Base-by-base conservation (phyloP, 495 filamentous ascomycete genomes). In the Lasiosphaeris hirsuta region DNA sequence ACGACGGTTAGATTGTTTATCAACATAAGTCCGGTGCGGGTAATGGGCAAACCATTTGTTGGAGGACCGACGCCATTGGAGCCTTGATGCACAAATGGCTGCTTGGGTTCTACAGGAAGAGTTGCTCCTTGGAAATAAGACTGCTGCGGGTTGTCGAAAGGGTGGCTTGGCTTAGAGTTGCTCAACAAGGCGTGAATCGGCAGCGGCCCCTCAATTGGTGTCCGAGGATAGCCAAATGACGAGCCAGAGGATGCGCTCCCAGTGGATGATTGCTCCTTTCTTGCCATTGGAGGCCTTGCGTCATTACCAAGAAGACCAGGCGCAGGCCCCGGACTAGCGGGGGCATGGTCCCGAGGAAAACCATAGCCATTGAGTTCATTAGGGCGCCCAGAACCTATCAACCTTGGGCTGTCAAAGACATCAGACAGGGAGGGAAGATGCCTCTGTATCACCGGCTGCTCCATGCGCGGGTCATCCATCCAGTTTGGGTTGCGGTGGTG, bases 121-220 rank as follows among this genome's bases (percentile, higher is more conserved):
- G 49, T 35, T 10, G 35, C 54, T 17, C 40, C 48, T 19, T 23
- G 35, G 39, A 56, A 57, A 50, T 35, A 40, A 10, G 41, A 57
- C n/a, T 56, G 56, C 30, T 45, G 58, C 40, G 53, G 65, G 19
- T 36, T 33, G 8, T 70, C 67, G 18, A 58, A 67, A 0, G 54
- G 11, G 17, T 63, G 61, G 23, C 66, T 63, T 37, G 72, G 62
- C 36, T 72, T 78, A 11, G 73, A 67, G 10, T 66, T 65, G 11
- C 23, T 30, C 23, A 80, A 54, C 11, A 80, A 63, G 13, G 76
- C 72, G 52, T 80, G 75, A 41, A 80, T 78, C 11, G 77, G 75
- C 23, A 80, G 51, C 9, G 73, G 65, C 0, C 71, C 72, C 23
- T 80, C 77, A 48, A 69, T 67, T 6, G 74, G 70, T 10, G 75